Base-by-base conservation (phyloP, 2,329 filamentous ascomycete genomes). In the Aspergillus sp. region DNA sequence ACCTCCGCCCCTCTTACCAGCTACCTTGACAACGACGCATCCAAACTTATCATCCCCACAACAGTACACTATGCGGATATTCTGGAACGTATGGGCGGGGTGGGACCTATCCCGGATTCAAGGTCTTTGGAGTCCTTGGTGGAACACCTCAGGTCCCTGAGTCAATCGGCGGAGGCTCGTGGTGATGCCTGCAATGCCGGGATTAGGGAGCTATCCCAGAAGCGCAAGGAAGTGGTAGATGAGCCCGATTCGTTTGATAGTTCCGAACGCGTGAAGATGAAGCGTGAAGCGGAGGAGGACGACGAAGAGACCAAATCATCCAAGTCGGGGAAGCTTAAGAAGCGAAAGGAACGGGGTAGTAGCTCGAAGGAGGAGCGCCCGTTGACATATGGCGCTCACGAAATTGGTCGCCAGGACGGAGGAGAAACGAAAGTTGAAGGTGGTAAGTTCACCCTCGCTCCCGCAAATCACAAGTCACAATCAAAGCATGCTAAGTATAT, bases 281-380 rank as follows among this genome's bases (percentile, higher is more conserved):
- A 79, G 67, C 69, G 75, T 50, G 76, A 79, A 63, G 72, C 70
- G 3, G 73, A 80, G 52, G 76, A 79, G 46, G 74, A 77, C 33
- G 74, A 78, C 47, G 75, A 81, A 57, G 66, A 75, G 50, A 66
- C 68, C 44, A 70, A 80, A 74, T 74, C 73, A 27, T 68, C 84
- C 67, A 83, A 84, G 70, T 77, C 75, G 41, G 77, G 80, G 23
- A 92, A 93, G 73, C 82, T 89, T 63, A 92, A 90, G 81, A 92
- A 90, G 79, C 87, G 90, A 71, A 92, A 91, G 76, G 90, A 88
- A 23, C 79, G 84, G 7, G 86, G 64, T 1, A 62, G 87, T 57
- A 80, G 74, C 54, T 76, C 84, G 33, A 84, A 83, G 59, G 86
- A 90, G 61, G 82, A 86, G 55, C 77, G 84, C 44, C 84, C 84